Evolutionary conservation across 2,329 filamentous ascomycete genomes (phyloP), one percentile per base, ranked within the genome.

Genomic region (Cylindrodendrum hubeiense): DNA sequence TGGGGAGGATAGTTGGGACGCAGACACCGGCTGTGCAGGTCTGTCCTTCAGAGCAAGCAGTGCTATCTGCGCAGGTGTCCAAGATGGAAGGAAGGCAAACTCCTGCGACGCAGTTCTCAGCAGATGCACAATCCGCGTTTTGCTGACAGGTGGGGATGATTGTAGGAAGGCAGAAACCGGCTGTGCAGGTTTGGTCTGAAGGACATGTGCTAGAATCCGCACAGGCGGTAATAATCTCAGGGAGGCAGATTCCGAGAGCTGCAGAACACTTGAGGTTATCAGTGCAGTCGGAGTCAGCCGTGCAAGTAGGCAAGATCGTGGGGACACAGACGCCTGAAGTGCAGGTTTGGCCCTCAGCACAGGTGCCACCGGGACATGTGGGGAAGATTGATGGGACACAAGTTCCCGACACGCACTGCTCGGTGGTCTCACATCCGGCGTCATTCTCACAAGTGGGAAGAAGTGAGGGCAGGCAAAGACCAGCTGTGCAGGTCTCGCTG

Each of bases 21-120:
- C 60, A 63, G 8, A 59, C 22, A n/a, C 60, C 60, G 2, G 26
- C 60, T 5, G 53, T 53, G 19, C 60, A 63, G 2, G 39, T 46
- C 9, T 58, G 39, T 15, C 17, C 41, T 1, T 19, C 19, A 4
- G n/a, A 10, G 13, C 60, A 63, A 9, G 24, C 39, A 19, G 28
- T 30, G 9, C n/a, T 26, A 26, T 34, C 33, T 2, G 59, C 33
- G 33, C 59, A 61, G 24, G 43, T 55, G 8, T 55, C 43, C 8
- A 15, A 55, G 2, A 54, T 34, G 7, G 49, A 50, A 19, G 52
- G 34, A 10, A 49, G 24, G 12, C 61, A 64, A 6, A 60, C 19
- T 6, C 37, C 47, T 10, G 9, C 6, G 8, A 39, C 9, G 13
- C 54, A n/a, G 17, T 6, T 21, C 43, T 52, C 30, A 12, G 17